Percentiles rank a stretch among this genome's conserved stretches.
These are phyloP conservation scores for Aspergillus ibericus DNA, from an alignment of 2,329 filamentous ascomycete species.

Conservation along the genomic window DNA sequence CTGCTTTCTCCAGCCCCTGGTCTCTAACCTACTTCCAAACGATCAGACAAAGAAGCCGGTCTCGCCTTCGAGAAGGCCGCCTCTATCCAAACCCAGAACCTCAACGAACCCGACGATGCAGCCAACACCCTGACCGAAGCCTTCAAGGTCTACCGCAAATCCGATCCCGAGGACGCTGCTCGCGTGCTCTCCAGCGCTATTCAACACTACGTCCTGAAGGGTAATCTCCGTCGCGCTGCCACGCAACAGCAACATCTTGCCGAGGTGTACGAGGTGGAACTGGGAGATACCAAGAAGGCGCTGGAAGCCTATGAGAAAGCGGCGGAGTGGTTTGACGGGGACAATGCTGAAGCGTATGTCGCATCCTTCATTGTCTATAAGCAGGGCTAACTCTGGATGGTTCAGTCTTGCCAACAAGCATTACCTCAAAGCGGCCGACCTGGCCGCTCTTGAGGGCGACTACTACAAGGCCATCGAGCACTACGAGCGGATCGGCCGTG, in stretches of 20 bases:
- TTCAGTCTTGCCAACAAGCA: conserved; percentile 84
- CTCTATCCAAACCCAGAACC: conserved; percentile 72
- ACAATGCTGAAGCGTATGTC: conserved; percentile 74
- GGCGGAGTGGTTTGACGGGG: conserved; percentile 84
- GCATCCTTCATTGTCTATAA: not conserved
- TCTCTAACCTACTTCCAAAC: not conserved
- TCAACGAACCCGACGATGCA: conserved; percentile 90
- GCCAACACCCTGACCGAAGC: conserved; percentile 86
- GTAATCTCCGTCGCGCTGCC: conserved; percentile 87
- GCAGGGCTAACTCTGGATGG: not conserved
- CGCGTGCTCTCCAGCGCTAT: conserved; percentile 78
- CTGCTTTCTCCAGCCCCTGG: not conserved
- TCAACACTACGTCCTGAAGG: conserved; percentile 80
- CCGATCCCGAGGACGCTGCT: conserved; percentile 78
- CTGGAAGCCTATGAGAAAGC: conserved; percentile 82
- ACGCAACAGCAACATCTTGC: conserved; percentile 86
- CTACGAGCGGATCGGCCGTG: conserved; percentile 79
- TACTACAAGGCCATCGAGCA: conserved; percentile 80
- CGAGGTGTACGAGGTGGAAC: conserved; percentile 79
- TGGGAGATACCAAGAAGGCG: conserved; percentile 75
- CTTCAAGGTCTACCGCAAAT: conserved; percentile 91
- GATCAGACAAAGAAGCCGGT: conserved; percentile 76
- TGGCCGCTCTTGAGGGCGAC: conserved; percentile 76
- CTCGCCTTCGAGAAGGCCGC: conserved; percentile 84
- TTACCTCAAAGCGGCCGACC: conserved; percentile 86